Base-by-base conservation (phyloP, 164 flowering plant species). In the Saururus chinensis region DNA sequence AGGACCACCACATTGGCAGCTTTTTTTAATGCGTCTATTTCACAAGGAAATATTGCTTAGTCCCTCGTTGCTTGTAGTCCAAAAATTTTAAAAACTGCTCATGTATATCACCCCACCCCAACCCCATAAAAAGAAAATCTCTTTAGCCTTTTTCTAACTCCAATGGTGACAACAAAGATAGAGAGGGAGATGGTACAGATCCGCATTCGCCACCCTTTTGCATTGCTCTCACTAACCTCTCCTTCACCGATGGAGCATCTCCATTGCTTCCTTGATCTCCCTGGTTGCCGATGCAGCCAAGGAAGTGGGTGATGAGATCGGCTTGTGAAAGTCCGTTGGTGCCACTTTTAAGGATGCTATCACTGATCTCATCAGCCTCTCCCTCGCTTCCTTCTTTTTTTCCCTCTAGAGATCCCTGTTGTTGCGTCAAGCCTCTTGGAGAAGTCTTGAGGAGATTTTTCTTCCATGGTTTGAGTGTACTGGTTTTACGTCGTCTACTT, bases 251-350 rank as follows among this genome's bases (percentile, higher is more conserved):
- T 72, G 80, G 74, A 71, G 80, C 65, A 64, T 81, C 61, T 67
- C 69, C 66, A 8, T 89, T 57, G 95, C 83, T 45, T 80, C 87
- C 52, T 45, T 80, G 6, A 56, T 64, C 16, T 89, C 96, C 22
- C 78, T 84, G 21, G 19, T 65, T 21, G 92, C 84, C 71, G 98
- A 93, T 61, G 93, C 84, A n/a, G 87, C 83, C 66, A 92, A 92
- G 68, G 98, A 89, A 73, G 74, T 70, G 24, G 98, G 87, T 51
- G 96, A 89, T 65, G 86, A 92, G 53, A 51, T 92, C 22, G 93
- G 93, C 0, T 40, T 77, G 60, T 87, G 89, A 78, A 60, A 63
- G 17, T 92, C 98, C 53, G 76, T 87, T 25, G 96, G 98, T 1
- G 96, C 93, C 48, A 89, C 96, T 42, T 12, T 69, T 60, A 86